Percentiles rank a stretch among this genome's conserved stretches.
These are phyloP conservation scores for Tolypocladium sp. DNA, from an alignment of 2,329 filamentous ascomycete species.

Conservation along the genomic window DNA sequence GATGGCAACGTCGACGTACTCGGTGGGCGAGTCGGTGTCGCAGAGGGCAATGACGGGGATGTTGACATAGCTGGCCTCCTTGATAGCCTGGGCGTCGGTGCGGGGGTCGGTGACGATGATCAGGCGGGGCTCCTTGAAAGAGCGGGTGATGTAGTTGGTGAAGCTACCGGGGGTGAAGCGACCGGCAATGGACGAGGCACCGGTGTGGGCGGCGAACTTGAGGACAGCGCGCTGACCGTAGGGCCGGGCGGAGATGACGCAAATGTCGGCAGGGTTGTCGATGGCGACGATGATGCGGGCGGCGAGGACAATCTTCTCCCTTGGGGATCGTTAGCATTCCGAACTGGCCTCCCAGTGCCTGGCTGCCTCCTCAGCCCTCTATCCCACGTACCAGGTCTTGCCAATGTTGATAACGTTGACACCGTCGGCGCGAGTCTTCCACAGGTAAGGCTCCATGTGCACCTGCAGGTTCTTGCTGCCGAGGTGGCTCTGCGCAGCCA, in stretches of 20 bases:
- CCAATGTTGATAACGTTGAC: constrained; percentile 99
- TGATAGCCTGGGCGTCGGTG: constrained; percentile 99
- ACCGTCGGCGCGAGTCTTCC: constrained; percentile 98
- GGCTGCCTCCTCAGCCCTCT: not conserved
- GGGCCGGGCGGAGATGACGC: constrained; percentile 98
- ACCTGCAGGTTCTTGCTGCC: constrained; percentile 99
- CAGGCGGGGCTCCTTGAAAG: constrained; percentile 99
- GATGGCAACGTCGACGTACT: constrained; percentile 99
- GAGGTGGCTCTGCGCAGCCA: constrained; percentile 92
- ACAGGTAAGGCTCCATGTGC: constrained; percentile 99
- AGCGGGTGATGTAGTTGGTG: constrained; percentile 99
- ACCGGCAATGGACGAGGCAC: constrained; percentile 94
- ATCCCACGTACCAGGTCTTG: constrained; percentile 84
- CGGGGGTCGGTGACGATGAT: constrained; percentile 99
- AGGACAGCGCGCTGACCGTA: constrained; percentile 99
- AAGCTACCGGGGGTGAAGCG: constrained; percentile 99
- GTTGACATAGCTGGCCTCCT: constrained; percentile 99
- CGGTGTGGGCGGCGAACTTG: constrained; percentile 98
- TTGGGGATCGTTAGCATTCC: constrained; percentile 25
- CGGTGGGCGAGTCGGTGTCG: constrained; percentile 98
- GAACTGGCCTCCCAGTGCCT: not conserved
- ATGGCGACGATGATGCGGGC: constrained; percentile 98
- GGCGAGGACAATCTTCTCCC: constrained; percentile 99
- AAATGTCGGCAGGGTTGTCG: constrained; percentile 99
- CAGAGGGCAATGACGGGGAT: constrained; percentile 98